Evolutionary conservation across 352 stramenopile genomes (phyloP).

Genomic region (Globisporangium echinulatum): DNA sequence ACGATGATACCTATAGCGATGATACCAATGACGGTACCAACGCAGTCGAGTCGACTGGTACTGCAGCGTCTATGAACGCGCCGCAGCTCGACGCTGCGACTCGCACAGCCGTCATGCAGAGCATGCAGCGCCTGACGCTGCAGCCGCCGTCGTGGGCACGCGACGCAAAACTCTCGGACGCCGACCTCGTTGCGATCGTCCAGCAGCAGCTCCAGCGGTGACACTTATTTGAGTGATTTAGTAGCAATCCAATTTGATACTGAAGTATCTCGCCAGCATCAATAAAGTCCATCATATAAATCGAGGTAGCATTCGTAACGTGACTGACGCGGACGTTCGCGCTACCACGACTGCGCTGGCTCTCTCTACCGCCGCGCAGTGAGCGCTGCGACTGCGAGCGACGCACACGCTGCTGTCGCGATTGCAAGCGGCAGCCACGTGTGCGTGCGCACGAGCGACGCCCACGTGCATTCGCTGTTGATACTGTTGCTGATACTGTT

Average conservation of each 20-base stretch:
- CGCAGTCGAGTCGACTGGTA: not conserved
- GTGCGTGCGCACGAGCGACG: not conserved
- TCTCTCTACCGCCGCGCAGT: constrained; percentile 7
- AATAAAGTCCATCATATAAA: too few species aligned
- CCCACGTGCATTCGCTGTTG: not conserved
- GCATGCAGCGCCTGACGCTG: constrained; percentile 46
- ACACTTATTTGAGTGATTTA: too few species aligned
- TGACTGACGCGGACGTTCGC: too few species aligned
- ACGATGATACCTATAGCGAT: constrained; percentile 8
- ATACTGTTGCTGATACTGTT: too few species aligned
- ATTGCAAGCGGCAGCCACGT: constrained; percentile 5
- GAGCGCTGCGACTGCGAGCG: constrained; percentile 12
- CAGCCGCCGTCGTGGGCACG: constrained; percentile 39
- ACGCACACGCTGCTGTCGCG: constrained; percentile 7
- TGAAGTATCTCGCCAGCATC: too few species aligned
- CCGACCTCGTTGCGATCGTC: constrained; percentile 47
- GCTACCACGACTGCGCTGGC: not conserved
- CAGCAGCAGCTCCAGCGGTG: not conserved
- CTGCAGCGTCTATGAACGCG: not conserved
- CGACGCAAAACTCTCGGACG: constrained; percentile 34
- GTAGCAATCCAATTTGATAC: too few species aligned
- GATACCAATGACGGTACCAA: not conserved
- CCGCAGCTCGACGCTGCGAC: constrained; percentile 23
- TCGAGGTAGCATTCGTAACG: too few species aligned
- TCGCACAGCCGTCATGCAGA: constrained; percentile 38